Evolutionary conservation across 1,284 basidiomycete species (phyloP).

Genomic region (Sporisorium graminicola): DNA sequence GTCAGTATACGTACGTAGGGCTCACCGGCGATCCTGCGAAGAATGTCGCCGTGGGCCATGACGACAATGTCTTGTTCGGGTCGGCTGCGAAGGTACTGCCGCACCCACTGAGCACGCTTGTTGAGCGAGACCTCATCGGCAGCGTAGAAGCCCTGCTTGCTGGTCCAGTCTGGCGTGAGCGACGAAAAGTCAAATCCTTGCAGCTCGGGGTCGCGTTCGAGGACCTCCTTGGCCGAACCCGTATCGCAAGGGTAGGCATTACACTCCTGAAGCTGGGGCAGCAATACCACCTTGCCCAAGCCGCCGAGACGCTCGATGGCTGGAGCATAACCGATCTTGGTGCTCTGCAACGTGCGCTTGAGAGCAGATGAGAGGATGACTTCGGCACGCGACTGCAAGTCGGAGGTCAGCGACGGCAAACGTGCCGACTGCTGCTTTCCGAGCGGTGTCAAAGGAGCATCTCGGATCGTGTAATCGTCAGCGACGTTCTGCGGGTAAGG

Average conservation of each 20-base stretch:
- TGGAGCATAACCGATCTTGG: conserved; percentile 61
- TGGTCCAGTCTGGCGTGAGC: conserved; percentile 67
- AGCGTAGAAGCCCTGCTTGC: conserved; percentile 67
- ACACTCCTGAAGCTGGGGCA: conserved; percentile 68
- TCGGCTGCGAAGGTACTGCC: conserved; percentile 64
- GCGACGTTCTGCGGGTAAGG: conserved; percentile 46
- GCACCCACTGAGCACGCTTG: conserved; percentile 66
- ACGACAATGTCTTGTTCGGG: conserved; percentile 66
- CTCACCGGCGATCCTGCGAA: conserved; percentile 61
- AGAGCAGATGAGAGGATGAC: conserved; percentile 63
- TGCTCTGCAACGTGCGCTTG: conserved; percentile 66
- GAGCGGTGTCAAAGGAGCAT: conserved; percentile 66
- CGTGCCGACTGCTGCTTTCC: conserved; percentile 65
- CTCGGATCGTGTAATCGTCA: conserved; percentile 62
- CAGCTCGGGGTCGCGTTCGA: conserved; percentile 63
- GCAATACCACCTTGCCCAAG: conserved; percentile 49
- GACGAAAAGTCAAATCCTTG: conserved; percentile 60
- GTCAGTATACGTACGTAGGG: conserved; percentile 51
- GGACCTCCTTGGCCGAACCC: conserved; percentile 59
- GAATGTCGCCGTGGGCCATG: conserved; percentile 68
- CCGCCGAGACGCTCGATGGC: conserved; percentile 64
- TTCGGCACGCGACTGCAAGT: conserved; percentile 54
- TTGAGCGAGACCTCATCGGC: conserved; percentile 59
- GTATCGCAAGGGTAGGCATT: conserved; percentile 68
- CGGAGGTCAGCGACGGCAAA: conserved; percentile 50